Evolutionary conservation across 2,329 filamentous ascomycete species (phyloP).

Genomic region (Penicillium oxalicum): DNA sequence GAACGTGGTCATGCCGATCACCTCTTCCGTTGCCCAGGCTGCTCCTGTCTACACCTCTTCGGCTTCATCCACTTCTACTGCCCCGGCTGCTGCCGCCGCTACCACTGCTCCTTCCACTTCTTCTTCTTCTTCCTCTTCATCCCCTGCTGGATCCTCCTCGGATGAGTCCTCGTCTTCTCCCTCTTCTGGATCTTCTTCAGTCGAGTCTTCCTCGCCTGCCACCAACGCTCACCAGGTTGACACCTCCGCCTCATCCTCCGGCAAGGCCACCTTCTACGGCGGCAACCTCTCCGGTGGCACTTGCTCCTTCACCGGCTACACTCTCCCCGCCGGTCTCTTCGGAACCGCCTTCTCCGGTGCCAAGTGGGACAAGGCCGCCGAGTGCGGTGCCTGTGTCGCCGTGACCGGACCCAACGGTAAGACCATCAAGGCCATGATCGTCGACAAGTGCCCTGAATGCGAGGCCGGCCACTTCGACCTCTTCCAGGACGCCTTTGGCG

Average conservation of each 20-base stretch:
- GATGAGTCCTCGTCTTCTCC: background rate
- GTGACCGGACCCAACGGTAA: constrained; percentile 49
- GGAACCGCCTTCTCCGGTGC: constrained; percentile 57
- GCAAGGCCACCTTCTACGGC: constrained; percentile 50
- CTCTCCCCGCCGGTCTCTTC: constrained; percentile 50
- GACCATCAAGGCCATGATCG: constrained; percentile 58
- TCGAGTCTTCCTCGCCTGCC: constrained; percentile 5
- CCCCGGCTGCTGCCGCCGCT: constrained; percentile 5
- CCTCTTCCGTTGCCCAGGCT: background rate
- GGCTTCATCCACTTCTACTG: background rate
- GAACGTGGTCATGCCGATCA: background rate
- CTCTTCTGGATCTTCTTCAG: background rate
- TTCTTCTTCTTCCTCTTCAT: background rate
- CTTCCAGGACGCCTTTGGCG: constrained; percentile 47
- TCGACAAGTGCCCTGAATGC: constrained; percentile 54
- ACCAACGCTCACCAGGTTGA: no score
- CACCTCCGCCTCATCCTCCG: constrained; percentile 17
- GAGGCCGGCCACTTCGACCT: constrained; percentile 51
- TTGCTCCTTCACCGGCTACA: constrained; percentile 60
- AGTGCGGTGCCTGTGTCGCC: constrained; percentile 58
- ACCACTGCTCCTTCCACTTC: constrained; percentile 5
- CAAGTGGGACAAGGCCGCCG: constrained; percentile 49
- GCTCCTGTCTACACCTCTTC: background rate
- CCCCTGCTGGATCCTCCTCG: constrained; percentile 4
- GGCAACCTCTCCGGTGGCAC: constrained; percentile 54